Base-by-base conservation (phyloP, 495 filamentous ascomycete genomes). In the Aspergillus conjunctus region DNA sequence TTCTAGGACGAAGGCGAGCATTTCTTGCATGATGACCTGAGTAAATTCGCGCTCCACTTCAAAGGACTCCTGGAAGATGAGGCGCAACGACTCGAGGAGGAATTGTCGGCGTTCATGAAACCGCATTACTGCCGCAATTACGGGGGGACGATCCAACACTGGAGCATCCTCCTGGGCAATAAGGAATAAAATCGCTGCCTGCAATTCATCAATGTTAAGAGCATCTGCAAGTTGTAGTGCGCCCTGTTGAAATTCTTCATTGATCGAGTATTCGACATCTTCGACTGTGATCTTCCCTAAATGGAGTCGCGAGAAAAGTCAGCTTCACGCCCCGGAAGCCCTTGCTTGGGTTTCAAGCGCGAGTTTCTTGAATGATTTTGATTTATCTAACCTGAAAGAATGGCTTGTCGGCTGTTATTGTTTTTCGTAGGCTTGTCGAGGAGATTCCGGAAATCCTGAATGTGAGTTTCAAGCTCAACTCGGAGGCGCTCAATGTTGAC, bases 141-240 rank as follows among this genome's bases (percentile, higher is more conserved):
- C 76, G 62, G 86, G 78, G 21, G 91, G 75, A 31, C 91, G 82
- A 58, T 90, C 90, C 26, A 91, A 77, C 15, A 79, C 64, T 49
- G 85, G 79, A 10, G 85, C 77, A 62, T 90, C 85, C 50, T 84
- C 79, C 67, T 89, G 83, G 7, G 88, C 84, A 41, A 82, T 81
- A 17, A 95, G 71, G 58, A 93, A 84, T 22, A 96, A 76, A 49
- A 80, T 72, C 7, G 92, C 90, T 20, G 95, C 88, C 68, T 92
- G 79, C 51, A 96, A 64, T 72, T 99, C 94, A 73, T 99, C 93
- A 30, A 99, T 80, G 64, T 96, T 84, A 54, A 97, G 79, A 22
- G 87, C 87, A 75, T 98, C 93, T 52, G 93, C 91, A 39, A 98
- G 74, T 68, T 90, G 82, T 17, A 93, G 78, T 34, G 87, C 81